These are phyloP conservation scores for Cadophora sp. DNA, from an alignment of 2,329 filamentous ascomycete genomes.

Conservation along the genomic window DNA sequence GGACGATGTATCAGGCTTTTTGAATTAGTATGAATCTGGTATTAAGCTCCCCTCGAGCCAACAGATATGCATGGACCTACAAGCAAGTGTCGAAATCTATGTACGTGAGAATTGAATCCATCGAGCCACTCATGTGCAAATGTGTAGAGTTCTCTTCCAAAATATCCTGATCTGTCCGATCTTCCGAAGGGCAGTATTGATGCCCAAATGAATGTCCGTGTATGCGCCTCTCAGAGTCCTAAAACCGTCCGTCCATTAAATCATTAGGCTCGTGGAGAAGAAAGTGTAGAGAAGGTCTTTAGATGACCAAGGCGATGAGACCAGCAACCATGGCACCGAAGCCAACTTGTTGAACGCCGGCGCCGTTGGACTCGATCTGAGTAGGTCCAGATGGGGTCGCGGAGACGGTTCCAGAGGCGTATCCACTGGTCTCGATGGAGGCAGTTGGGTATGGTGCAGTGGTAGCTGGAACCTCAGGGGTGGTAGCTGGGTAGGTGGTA, in stretches of 20 bases:
- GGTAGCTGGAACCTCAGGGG: constrained; percentile 24
- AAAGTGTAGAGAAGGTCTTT: constrained; percentile 25
- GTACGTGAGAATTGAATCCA: constrained; percentile 34
- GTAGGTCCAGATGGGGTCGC: constrained; percentile 20
- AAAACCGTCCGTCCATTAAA: constrained; percentile 22
- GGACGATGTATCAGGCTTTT: background rate
- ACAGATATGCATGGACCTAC: constrained; percentile 10
- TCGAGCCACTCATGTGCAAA: constrained; percentile 34
- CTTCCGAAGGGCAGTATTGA: constrained; percentile 23
- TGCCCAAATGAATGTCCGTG: constrained; percentile 35
- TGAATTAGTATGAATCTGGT: constrained; percentile 1
- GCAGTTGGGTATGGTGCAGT: constrained; percentile 17
- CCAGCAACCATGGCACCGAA: constrained; percentile 37
- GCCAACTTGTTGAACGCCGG: constrained; percentile 31
- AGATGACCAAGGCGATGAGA: constrained; percentile 39
- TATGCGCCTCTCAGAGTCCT: constrained; percentile 28
- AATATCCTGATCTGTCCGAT: constrained; percentile 30
- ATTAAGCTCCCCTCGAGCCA: constrained; percentile 12
- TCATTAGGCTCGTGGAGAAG: constrained; percentile 26
- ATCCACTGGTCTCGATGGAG: constrained; percentile 16
- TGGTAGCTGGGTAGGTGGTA: constrained; percentile 22
- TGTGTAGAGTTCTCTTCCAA: constrained; percentile 30
- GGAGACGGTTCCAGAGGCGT: constrained; percentile 18
- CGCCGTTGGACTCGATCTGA: constrained; percentile 31
- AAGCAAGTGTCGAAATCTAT: constrained; percentile 29